Percentiles rank a stretch among this genome's conserved stretches.
phyloP scores from a whole-genome alignment of 441 rosid species.

The Syzygium malaccense region DNA sequence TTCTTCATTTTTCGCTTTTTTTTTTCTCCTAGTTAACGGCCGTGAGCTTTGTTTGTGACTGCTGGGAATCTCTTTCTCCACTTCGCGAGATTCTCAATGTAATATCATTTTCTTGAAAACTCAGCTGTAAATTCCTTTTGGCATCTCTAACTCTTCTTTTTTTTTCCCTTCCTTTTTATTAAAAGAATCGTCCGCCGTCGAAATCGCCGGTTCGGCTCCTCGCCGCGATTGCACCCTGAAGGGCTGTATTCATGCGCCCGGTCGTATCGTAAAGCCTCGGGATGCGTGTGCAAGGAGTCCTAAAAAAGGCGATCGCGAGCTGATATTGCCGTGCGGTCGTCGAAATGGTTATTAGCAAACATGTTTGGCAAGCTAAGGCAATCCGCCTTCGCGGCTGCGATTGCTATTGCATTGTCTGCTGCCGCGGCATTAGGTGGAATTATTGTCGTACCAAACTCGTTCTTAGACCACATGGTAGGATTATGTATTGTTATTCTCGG shows the following conservation, averaged over 20 bases:
- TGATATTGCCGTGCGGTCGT: fast-evolving
- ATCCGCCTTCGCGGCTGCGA: fast-evolving
- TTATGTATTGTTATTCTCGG: fast-evolving
- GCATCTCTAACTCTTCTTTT: background rate
- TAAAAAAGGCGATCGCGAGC: fast-evolving
- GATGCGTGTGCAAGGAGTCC: fast-evolving
- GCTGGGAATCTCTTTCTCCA: background rate
- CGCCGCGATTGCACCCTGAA: fast-evolving
- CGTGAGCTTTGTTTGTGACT: background rate
- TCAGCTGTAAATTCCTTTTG: background rate
- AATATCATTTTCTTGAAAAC: background rate
- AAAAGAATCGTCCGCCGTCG: fast-evolving
- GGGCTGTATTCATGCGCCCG: fast-evolving
- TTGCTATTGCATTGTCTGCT: fast-evolving
- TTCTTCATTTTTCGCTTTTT: too few species aligned
- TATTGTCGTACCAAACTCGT: background rate
- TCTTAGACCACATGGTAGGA: fast-evolving
- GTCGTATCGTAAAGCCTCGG: fast-evolving
- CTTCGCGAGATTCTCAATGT: background rate
- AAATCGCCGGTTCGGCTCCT: too few species aligned
- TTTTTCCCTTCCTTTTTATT: background rate
- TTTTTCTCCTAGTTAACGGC: background rate
- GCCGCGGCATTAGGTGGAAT: fast-evolving
- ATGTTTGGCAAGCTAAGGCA: too few species aligned
- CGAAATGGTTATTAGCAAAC: background rate